phyloP scores from a whole-genome alignment of 257 asterid genomes.

The Euphrasia confusa region DNA sequence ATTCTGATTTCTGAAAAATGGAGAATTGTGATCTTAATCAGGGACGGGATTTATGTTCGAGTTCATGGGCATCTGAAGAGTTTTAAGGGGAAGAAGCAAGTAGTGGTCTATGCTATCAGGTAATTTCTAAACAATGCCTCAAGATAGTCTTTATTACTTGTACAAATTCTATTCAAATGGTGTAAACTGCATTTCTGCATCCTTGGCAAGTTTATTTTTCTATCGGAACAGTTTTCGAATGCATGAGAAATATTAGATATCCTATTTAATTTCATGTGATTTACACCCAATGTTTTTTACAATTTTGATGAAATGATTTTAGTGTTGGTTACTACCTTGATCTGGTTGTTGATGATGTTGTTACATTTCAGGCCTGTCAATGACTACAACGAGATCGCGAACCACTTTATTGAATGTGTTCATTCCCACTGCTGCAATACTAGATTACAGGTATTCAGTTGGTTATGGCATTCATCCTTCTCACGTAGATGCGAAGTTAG shows the following conservation, averaged over 20 bases:
- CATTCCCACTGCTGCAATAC: constrained; percentile 46
- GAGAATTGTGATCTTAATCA: constrained; percentile 22
- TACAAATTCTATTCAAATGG: neutral
- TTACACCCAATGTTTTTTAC: neutral
- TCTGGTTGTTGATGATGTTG: constrained; percentile 2
- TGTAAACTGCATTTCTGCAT: neutral
- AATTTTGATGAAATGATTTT: too few species aligned
- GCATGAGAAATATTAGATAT: neutral
- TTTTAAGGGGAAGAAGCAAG: constrained; percentile 55
- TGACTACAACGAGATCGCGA: constrained; percentile 69
- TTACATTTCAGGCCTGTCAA: constrained; percentile 55
- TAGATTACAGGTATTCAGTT: constrained; percentile 45
- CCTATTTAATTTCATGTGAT: neutral
- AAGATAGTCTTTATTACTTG: too few species aligned
- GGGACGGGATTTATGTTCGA: constrained; percentile 71
- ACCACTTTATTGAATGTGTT: constrained; percentile 71
- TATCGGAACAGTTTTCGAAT: neutral
- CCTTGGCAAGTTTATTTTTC: neutral
- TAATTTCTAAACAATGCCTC: constrained; percentile 20
- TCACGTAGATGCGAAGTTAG: constrained; percentile 18
- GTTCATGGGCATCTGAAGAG: constrained; percentile 71
- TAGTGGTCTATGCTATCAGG: constrained; percentile 75
- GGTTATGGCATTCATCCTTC: neutral
- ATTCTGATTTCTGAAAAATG: neutral
- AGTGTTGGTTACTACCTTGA: too few species aligned